Conservation (phyloP, 352 stramenopile genomes). For the Globisporangium sylvaticum region DNA sequence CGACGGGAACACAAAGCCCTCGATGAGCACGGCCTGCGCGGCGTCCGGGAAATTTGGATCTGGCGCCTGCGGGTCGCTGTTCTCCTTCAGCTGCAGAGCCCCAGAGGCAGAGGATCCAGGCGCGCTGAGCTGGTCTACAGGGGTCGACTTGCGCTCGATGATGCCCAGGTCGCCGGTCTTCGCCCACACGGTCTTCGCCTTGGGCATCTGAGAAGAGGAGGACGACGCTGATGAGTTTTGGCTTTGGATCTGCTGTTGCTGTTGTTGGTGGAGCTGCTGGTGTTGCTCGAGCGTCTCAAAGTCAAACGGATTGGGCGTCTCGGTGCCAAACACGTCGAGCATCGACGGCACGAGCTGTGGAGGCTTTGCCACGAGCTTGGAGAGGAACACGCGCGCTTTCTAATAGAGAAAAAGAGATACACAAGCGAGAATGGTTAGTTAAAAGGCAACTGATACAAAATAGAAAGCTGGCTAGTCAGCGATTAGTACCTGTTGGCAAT, state of each 20-base stretch:
- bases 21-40: slow-evolving; percentile 66
- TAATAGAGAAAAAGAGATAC: slow-evolving; percentile 14
- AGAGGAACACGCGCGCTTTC: slow-evolving; percentile 69
- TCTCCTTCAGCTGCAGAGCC: slow-evolving; percentile 39
- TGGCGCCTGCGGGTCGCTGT: slow-evolving; percentile 26
- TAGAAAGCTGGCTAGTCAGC: not conserved
- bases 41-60: slow-evolving; percentile 48
- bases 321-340: slow-evolving; percentile 73
- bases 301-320: slow-evolving; percentile 64
- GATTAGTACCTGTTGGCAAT: slow-evolving; percentile 60
- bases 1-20: slow-evolving; percentile 80
- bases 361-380: slow-evolving; percentile 64
- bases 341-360: slow-evolving; percentile 80
- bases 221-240: not conserved
- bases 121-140: slow-evolving; percentile 25
- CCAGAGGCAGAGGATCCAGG: slow-evolving; percentile 10
- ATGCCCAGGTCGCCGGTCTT: slow-evolving; percentile 71
- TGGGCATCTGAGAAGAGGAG: slow-evolving; percentile 14
- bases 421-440: not conserved
- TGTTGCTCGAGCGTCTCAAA: slow-evolving; percentile 29
- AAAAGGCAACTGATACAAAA: not conserved
- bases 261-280: not conserved
- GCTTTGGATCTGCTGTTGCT: not conserved
- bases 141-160: slow-evolving; percentile 44
- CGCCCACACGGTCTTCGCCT: slow-evolving; percentile 64